Evolutionary conservation across 2,329 filamentous ascomycete genomes (phyloP), one percentile per base, ranked within the genome.

Genomic region (Neospermospora avenae): DNA sequence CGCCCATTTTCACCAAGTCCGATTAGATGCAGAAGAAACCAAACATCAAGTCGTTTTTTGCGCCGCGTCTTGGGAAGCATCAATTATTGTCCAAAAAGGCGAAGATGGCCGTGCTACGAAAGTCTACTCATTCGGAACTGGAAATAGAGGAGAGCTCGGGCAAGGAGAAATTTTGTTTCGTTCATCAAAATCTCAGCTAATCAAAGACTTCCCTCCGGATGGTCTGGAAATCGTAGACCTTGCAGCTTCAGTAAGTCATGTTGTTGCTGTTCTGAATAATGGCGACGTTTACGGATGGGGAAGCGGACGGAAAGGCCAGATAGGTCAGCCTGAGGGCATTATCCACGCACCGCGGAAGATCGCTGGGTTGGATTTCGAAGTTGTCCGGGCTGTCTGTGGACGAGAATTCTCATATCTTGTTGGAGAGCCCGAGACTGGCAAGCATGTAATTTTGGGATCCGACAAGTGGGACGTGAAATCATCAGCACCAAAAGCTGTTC

Each of bases 221-320:
- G 83, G 76, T 0, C 80, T 81, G 0, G 74, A 78, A n/a, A 73
- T 96, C 3, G 74, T 83, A 1, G 82, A 88, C 60, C 71, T 97
- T 25, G 78, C 87, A 1, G 88, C 90, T 11, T 85, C 89, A 34
- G 89, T 96, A 79, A 85, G 85, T 22, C 95, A 99, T 71, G 85
- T 86, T 0, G 83, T 96, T 16, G 84, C 78, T 1, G 82, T 97
- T 0, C 75, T 96, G 3, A 82, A 82, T 45, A 88, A 89, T 70
- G 93, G 93, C 0, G 81, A 89, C 16, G 86, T 87, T 1, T 96
- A 89, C 72, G 93, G 91, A 2, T 98, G 93, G 93, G 95, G 95
- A 0, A 90, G 86, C 68, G 88, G 89, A 14, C 83, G 91, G 24
- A 95, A 96, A 71, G 90, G 90, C 0, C 93, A 99, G 72, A 76